Base-by-base conservation (phyloP, 495 filamentous ascomycete species). In the Aspergillus sparsus region DNA sequence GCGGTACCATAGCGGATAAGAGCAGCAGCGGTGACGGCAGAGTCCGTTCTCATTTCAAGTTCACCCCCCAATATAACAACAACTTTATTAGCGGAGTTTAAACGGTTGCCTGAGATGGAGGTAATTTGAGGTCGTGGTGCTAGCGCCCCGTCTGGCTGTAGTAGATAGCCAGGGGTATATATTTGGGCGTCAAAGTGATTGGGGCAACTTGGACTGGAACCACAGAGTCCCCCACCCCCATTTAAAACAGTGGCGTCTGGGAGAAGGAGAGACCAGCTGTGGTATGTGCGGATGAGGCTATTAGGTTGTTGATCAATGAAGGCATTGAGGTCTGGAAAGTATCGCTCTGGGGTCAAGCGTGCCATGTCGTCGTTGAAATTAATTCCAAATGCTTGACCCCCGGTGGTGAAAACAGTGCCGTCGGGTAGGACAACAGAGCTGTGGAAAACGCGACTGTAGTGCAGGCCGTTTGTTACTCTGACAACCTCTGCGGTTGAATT, bases 171-270 rank as follows among this genome's bases (percentile, higher is more conserved):
- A 2, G 85, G 85, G 46, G 68, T 74, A 70, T 78, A 87, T 58
- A 86, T 74, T 64, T 87, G 80, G 5, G 67, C 78, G 62, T 87
- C 83, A 53, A 77, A 81, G 65, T 87, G 85, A 61, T 87, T 86
- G 36, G 74, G 63, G 67, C 81, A 84, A 58, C 68, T 69, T 16
- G n/a, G n/a, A n/a, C n/a, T n/a, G n/a, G n/a, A n/a, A n/a, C 70
- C 79, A 54, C 84, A 84, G 8, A 87, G 79, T 4, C 83, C 84
- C 18, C 85, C 79, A 7, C 85, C 85, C 36, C 76, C 82, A 34
- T 71, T 76, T 34, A 86, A 61, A 11, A 87, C 79, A 1, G 75
- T 82, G 9, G 70, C 84, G 55, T 87, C 83, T 1, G 76, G 80
- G 15, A 87, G 69, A 18, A 88, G 78, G 6, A 88, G 62, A 0